These are phyloP conservation scores for Nemania bipapillata DNA, from an alignment of 2,329 filamentous ascomycete species.

Conservation along the genomic window DNA sequence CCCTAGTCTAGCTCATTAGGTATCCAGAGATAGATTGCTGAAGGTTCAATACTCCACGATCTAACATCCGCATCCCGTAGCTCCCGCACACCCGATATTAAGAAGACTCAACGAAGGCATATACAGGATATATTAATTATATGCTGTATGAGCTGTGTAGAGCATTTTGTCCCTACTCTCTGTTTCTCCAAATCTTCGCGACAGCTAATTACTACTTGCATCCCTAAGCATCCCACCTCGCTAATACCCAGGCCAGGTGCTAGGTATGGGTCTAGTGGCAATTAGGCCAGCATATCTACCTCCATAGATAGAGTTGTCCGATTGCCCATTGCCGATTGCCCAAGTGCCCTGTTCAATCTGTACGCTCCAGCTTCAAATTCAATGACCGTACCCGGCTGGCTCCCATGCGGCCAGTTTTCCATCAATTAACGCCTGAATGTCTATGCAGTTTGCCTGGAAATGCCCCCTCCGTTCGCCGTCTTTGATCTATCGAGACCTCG, in stretches of 20 bases:
- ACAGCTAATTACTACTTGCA: not conserved
- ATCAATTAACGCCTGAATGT: constrained; percentile 28
- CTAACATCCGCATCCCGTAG: not conserved
- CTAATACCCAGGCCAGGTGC: not conserved
- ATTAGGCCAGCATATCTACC: not conserved
- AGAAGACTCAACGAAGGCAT: not conserved
- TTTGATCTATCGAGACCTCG: not conserved
- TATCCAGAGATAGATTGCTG: not conserved
- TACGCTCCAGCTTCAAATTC: constrained; percentile 4
- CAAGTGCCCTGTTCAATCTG: not conserved
- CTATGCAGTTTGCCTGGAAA: constrained; percentile 20
- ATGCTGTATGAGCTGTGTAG: not conserved
- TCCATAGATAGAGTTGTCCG: not conserved
- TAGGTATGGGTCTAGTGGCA: not conserved
- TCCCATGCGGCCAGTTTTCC: constrained; percentile 17
- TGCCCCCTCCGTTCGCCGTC: not conserved
- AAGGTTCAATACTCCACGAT: not conserved
- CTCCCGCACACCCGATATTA: not conserved
- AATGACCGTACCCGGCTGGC: not conserved
- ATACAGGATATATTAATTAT: not conserved
- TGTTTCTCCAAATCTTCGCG: not conserved
- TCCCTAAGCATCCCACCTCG: not conserved
- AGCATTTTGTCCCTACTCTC: not conserved
- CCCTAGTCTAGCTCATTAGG: too few species aligned
- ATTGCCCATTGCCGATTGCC: not conserved